Conservation (phyloP, 192 early-diverging fungal species). For the Mortierella hygrophila region DNA sequence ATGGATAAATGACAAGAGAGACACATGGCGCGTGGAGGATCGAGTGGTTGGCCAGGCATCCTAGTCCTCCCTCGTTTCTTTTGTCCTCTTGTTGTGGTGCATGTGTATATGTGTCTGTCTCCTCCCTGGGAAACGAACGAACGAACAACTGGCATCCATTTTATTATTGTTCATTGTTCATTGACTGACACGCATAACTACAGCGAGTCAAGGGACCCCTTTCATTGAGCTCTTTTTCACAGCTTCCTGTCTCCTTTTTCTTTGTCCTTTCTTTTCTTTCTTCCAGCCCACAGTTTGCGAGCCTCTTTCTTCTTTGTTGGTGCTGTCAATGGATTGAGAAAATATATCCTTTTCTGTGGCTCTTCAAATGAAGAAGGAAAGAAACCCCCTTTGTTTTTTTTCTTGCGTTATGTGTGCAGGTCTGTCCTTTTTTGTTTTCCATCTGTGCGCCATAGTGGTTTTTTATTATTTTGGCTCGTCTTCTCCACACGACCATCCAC, state of each 20-base stretch:
- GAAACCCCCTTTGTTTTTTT: too few species aligned
- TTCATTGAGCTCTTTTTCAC: background rate
- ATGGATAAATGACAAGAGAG: background rate
- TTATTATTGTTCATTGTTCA: background rate
- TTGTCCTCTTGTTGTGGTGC: background rate
- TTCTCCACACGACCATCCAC: background rate
- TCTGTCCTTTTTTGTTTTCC: too few species aligned
- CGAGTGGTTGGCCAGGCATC: slow-evolving; percentile 1
- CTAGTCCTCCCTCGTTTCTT: background rate
- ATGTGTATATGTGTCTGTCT: background rate
- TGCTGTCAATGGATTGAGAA: too few species aligned
- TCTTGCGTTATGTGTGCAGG: too few species aligned
- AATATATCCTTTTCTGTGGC: too few species aligned
- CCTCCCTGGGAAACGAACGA: background rate
- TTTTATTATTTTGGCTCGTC: background rate
- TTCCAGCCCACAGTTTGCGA: too few species aligned
- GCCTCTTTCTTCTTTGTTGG: too few species aligned
- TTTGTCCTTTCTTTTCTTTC: background rate
- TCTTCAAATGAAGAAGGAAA: too few species aligned
- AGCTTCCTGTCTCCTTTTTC: background rate
- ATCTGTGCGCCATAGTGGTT: slow-evolving; percentile 1
- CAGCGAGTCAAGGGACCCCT: background rate
- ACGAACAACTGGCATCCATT: background rate
- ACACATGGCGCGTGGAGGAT: background rate
- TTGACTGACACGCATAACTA: background rate